Evolutionary conservation across 768 basidiomycete genomes (phyloP), one percentile per base, ranked within the genome.

Genomic region (Boletus huronensis): DNA sequence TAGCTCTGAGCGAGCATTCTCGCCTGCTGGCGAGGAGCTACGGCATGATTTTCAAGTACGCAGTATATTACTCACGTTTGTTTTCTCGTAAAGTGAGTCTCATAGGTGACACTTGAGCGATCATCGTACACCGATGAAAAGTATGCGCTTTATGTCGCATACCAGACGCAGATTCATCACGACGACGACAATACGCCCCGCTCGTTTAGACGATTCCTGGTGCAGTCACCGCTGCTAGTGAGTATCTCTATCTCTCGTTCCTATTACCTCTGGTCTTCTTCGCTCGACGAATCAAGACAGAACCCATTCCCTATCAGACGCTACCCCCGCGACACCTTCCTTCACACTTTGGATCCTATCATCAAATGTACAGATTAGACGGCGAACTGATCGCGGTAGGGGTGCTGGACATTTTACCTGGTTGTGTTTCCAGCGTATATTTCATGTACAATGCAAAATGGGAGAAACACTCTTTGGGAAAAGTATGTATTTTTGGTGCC

Each of bases 361-460:
- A 98, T 64, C 93, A 93, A 61, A 72, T 93, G 41, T 97, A 96
- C 66, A 79, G 82, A 56, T 68, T 98, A 25, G 88, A 98, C 62
- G 90, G 84, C 4, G 69, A 84, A 65, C 77, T 98, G 11, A 80
- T 97, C 48, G 97, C 91, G 0, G 76, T 98, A 65, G 86, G 83
- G 6, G 90, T 98, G 28, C 75, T 98, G 51, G 97, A 98, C 69
- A 86, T 99, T 51, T 76, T 99, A 26, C 95, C 94, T 0, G 70
- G 71, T 32, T 93, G 95, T 58, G 86, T 98, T 4, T 92, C 88
- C 5, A 77, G 80, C 56, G 87, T 89, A 5, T 98, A 98, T 71
- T 95, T 98, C 72, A 85, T 95, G 73, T 98, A 95, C 71, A 83
- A 91, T 58, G 76, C 78, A 34, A 73, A 74, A 23, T 90, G 83